Percentiles rank a stretch among this genome's conserved stretches.
Conservation (phyloP, 495 filamentous ascomycete genomes). For the Astrocystis sublimbata region DNA sequence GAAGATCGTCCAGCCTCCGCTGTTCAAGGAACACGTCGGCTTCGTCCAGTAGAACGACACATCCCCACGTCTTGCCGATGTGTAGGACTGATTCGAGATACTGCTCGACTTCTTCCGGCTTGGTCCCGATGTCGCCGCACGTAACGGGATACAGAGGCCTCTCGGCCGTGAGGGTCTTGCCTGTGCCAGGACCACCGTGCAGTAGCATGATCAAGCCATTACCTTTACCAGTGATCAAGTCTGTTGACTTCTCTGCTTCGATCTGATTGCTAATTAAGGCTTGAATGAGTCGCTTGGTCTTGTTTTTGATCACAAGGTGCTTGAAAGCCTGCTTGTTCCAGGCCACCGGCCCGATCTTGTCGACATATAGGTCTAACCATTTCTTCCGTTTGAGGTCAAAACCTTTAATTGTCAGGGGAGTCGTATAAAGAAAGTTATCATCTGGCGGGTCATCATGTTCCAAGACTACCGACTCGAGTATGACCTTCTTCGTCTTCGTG, state of each 20-base stretch:
- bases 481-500: too few relatives aligned
- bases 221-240: conserved; percentile 49
- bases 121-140: conserved; percentile 51
- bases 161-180: conserved; percentile 54
- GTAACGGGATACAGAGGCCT: conserved; percentile 50
- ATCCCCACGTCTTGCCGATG: conserved; percentile 43
- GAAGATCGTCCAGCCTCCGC: conserved; percentile 41
- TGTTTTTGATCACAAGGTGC: not conserved
- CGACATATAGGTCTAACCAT: not conserved
- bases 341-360: conserved; percentile 35
- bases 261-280: not conserved
- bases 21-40: conserved; percentile 42
- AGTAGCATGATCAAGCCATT: conserved; percentile 51
- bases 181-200: conserved; percentile 33
- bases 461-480: not conserved
- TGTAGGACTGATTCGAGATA: conserved; percentile 46
- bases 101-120: conserved; percentile 40
- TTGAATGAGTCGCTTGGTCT: not conserved
- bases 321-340: conserved; percentile 1
- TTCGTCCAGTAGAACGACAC: conserved; percentile 29
- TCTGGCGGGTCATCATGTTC: not conserved
- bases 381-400: not conserved
- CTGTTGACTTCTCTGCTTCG: conserved; percentile 7
- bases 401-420: not conserved
- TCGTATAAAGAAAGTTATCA: not conserved